A percentile compares a stretch with the other conserved stretches of the same genome.
phyloP scores from a whole-genome alignment of 2,329 filamentous ascomycete genomes.

The Hortaea sp. region DNA sequence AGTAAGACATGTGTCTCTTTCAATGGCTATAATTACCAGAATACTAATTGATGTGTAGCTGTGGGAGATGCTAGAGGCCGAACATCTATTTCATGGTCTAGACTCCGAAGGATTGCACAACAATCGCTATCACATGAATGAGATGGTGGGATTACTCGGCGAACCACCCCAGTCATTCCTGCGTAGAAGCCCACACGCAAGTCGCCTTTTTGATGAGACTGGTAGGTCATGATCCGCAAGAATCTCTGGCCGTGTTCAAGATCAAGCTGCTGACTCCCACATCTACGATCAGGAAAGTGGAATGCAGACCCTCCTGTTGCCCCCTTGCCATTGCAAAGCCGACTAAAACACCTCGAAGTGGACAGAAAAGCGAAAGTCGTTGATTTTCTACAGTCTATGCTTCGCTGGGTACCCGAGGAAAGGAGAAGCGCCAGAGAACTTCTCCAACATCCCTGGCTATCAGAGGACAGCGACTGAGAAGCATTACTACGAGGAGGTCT shows the following conservation, averaged over 20 bases:
- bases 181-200: slow-evolving; percentile 1
- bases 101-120: slow-evolving; percentile 4
- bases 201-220: not conserved
- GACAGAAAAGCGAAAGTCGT: not conserved
- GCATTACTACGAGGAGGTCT: too few species aligned
- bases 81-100: slow-evolving; percentile 4
- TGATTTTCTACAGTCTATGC: slow-evolving; percentile 3
- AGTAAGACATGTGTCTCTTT: not conserved
- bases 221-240: not conserved
- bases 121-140: slow-evolving; percentile 4
- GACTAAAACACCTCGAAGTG: not conserved
- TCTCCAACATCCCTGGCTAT: too few species aligned
- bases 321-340: not conserved
- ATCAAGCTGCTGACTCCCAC: not conserved
- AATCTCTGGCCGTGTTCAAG: not conserved
- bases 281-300: not conserved
- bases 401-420: slow-evolving; percentile 4
- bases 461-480: too few species aligned
- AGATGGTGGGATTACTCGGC: slow-evolving; percentile 4
- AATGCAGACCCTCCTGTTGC: not conserved
- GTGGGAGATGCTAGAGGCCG: slow-evolving; percentile 5
- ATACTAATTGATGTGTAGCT: not conserved
- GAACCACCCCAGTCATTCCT: slow-evolving; percentile 1
- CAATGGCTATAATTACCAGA: not conserved
- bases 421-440: too few species aligned